Base-by-base conservation (phyloP, 1,284 basidiomycete genomes). In the Xerocomus alliaceus region DNA sequence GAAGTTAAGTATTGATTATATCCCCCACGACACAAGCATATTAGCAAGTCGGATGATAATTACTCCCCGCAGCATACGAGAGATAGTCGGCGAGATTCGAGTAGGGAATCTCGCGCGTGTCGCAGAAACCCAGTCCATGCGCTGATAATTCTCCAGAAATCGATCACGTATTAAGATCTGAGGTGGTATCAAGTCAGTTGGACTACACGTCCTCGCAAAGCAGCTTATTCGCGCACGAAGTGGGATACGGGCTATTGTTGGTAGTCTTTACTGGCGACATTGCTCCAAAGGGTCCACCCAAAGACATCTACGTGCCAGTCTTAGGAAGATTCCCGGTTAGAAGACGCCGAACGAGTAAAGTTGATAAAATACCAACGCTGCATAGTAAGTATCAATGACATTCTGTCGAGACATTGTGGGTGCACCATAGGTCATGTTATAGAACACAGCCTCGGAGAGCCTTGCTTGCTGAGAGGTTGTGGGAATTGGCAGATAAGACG, bases 51-150 rank as follows among this genome's bases (percentile, higher is more conserved):
- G 67, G 56, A 26, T 49, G 24, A 37, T 70, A 56, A 6, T 35
- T 45, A 35, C 62, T 62, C 34, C 58, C 59, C 6, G 44, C 62
- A 28, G 70, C 66, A 37, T 70, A 68, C 35, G 68, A 58, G 37
- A 69, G 58, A 32, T 69, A 69, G 59, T 66, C 58, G 6, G 70
- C 68, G 9, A 69, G 52, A 46, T 71, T 71, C 28, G 29, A n/a
- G 46, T 71, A 71, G 4, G 65, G 65, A 24, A 69, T 71, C 22
- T 68, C 44, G 22, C 47, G 48, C 11, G 65, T 71, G 35, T 49
- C 58, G n/a, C 68, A 69, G 11, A n/a, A 58, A 64, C n/a, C 60
- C 67, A 0, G 68, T 69, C 68, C 71, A 72, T 18, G 68, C 68
- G 34, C 66, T 68, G 45, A 70, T 58, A 6, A 55, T 22, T 18